A percentile compares a stretch with the other conserved stretches of the same genome.
These are phyloP conservation scores for Pseudogymnoascus sp. DNA, from an alignment of 2,329 filamentous ascomycete genomes.

Conservation along the genomic window DNA sequence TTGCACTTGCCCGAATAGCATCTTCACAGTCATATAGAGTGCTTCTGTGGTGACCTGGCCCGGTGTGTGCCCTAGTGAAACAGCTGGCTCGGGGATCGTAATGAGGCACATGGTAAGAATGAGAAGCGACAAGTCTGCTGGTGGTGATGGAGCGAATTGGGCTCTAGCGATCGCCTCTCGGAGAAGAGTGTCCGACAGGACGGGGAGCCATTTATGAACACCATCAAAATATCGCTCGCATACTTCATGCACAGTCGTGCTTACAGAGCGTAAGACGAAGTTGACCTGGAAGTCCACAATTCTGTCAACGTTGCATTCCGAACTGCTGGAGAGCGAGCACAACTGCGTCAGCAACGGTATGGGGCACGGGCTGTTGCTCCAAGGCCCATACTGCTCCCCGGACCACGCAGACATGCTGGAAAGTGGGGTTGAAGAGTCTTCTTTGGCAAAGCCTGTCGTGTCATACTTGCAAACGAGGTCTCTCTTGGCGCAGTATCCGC, in stretches of 20 bases:
- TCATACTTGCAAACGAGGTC: not conserved
- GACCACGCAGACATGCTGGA: too few relatives aligned
- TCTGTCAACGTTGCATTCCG: too few relatives aligned
- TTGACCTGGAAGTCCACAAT: too few relatives aligned
- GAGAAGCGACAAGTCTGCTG: constrained; percentile 6
- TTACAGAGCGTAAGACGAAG: too few relatives aligned
- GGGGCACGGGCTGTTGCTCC: too few relatives aligned
- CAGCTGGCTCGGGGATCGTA: constrained; percentile 19
- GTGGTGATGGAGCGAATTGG: constrained; percentile 6
- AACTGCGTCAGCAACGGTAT: too few relatives aligned
- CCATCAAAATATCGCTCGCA: constrained; percentile 17
- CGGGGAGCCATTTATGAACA: constrained; percentile 19
- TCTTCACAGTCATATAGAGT: constrained; percentile 21
- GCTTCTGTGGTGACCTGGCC: constrained; percentile 17
- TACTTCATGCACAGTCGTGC: constrained; percentile 12
- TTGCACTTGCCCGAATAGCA: constrained; percentile 21
- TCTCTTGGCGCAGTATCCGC: not conserved
- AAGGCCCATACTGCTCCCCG: too few relatives aligned
- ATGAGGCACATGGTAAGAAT: too few relatives aligned
- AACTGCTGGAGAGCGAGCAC: too few relatives aligned
- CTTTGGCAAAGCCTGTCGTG: too few relatives aligned
- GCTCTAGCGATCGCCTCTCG: constrained; percentile 13
- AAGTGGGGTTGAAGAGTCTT: too few relatives aligned
- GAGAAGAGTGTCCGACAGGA: constrained; percentile 20
- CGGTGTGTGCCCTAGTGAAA: constrained; percentile 15